A percentile compares a stretch with the other conserved stretches of the same genome.
Conservation (phyloP, 768 basidiomycete genomes). For the Phaffia tasmanica region DNA sequence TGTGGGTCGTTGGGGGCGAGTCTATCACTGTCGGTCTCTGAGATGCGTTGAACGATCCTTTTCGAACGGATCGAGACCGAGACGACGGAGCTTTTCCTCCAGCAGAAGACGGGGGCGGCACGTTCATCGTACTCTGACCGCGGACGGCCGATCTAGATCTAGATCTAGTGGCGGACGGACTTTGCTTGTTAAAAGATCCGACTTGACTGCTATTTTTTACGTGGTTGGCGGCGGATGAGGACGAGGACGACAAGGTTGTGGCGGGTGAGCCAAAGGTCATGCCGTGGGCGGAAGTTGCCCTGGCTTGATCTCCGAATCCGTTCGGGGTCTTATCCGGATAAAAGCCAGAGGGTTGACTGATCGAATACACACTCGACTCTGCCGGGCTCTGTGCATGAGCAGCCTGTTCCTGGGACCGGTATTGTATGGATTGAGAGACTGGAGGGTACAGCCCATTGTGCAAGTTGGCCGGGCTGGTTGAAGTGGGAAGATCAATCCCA, state of each 20-base stretch:
- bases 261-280: background rate
- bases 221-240: slow-evolving; percentile 6
- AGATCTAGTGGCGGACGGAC: background rate
- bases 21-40: too few relatives aligned
- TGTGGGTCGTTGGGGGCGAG: too few relatives aligned
- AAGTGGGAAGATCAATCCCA: background rate
- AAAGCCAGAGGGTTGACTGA: slow-evolving; percentile 7
- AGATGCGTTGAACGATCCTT: background rate
- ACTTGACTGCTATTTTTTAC: background rate
- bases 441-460: background rate
- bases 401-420: background rate
- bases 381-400: background rate
- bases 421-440: background rate
- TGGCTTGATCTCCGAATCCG: background rate
- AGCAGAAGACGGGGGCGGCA: slow-evolving; percentile 3
- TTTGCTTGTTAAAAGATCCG: too few relatives aligned
- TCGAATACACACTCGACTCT: background rate
- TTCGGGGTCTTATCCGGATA: background rate
- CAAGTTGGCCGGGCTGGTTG: background rate
- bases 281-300: background rate
- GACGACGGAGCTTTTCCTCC: slow-evolving; percentile 2
- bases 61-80: slow-evolving; percentile 16
- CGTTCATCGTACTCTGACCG: background rate
- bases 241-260: background rate
- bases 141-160: slow-evolving; percentile 7